Evolutionary conservation across 345 rosid genomes (phyloP).

Genomic region (Rhizophora mangle): DNA sequence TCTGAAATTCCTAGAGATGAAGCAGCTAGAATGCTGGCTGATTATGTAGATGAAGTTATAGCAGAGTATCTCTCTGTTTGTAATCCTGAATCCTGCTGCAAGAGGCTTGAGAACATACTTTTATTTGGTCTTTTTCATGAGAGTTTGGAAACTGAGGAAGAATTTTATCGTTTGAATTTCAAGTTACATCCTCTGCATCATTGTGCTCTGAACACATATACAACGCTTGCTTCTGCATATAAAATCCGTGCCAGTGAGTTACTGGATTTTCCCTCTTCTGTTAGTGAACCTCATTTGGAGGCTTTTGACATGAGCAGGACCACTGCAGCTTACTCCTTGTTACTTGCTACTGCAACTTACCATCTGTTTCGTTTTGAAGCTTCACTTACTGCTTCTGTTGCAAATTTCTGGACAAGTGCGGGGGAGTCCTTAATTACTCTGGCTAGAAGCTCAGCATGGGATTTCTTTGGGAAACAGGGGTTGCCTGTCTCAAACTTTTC

Average conservation of each 20-base stretch:
- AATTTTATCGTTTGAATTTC: conserved; percentile 24
- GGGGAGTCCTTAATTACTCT: conserved; percentile 61
- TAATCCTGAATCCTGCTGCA: conserved; percentile 56
- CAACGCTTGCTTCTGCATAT: conserved; percentile 65
- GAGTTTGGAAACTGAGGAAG: conserved; percentile 15
- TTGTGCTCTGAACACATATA: conserved; percentile 56
- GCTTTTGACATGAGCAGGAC: conserved; percentile 43
- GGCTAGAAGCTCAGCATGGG: conserved; percentile 34
- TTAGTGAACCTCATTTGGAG: conserved; percentile 21
- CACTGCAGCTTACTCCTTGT: conserved; percentile 68
- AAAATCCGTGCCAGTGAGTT: conserved; percentile 42
- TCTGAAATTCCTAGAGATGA: conserved; percentile 31
- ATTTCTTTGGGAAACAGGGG: conserved; percentile 14
- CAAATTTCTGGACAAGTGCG: conserved; percentile 60
- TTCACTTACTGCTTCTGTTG: conserved; percentile 52
- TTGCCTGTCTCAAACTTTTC: conserved; percentile 9
- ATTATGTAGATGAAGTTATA: conserved; percentile 47
- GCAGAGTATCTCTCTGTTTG: conserved; percentile 48
- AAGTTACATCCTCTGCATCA: conserved; percentile 60
- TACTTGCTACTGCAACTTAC: conserved; percentile 62
- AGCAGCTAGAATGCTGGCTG: conserved; percentile 35
- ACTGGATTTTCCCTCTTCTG: conserved; percentile 21
- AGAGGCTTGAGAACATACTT: conserved; percentile 57
- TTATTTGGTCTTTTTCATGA: conserved; percentile 34
- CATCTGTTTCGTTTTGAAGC: conserved; percentile 48